Conservation (phyloP, 805 yeast species). For the Starmerella apicola region DNA sequence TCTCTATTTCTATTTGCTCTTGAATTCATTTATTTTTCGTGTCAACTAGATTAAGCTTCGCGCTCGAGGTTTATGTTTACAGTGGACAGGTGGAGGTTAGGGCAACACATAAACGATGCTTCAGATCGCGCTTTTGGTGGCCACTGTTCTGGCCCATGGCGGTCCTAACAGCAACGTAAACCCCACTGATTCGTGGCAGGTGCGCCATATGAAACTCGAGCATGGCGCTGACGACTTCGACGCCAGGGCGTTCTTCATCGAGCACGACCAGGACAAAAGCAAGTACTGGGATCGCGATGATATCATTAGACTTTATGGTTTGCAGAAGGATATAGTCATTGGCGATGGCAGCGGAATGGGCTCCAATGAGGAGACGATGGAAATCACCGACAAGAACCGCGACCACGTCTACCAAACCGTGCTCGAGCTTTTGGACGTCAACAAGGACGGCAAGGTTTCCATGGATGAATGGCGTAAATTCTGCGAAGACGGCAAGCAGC, state of each 20-base stretch:
- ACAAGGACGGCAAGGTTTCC: slow-evolving; percentile 53
- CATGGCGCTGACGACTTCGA: slow-evolving; percentile 68
- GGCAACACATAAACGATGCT: neutral
- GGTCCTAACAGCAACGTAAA: neutral
- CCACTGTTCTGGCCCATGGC: neutral
- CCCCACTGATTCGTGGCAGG: slow-evolving; percentile 27
- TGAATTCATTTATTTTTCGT: too few relatives aligned
- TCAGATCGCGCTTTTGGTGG: neutral
- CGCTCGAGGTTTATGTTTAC: too few relatives aligned
- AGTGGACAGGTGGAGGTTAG: neutral
- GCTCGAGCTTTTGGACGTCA: slow-evolving; percentile 47
- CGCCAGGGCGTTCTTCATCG: slow-evolving; percentile 58
- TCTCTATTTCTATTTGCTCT: too few relatives aligned
- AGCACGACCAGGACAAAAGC: slow-evolving; percentile 54
- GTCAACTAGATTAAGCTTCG: too few relatives aligned
- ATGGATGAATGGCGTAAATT: slow-evolving; percentile 60
- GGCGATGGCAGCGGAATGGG: slow-evolving; percentile 92
- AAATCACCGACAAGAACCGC: slow-evolving; percentile 42
- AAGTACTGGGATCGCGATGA: slow-evolving; percentile 53
- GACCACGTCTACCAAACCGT: slow-evolving; percentile 45
- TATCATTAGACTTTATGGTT: slow-evolving; percentile 70
- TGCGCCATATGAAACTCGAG: slow-evolving; percentile 74
- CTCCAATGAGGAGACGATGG: slow-evolving; percentile 47
- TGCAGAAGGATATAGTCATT: slow-evolving; percentile 54
- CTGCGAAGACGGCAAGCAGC: slow-evolving; percentile 47